Conservation (phyloP, 306 rosid species). For the Myrica gale region DNA sequence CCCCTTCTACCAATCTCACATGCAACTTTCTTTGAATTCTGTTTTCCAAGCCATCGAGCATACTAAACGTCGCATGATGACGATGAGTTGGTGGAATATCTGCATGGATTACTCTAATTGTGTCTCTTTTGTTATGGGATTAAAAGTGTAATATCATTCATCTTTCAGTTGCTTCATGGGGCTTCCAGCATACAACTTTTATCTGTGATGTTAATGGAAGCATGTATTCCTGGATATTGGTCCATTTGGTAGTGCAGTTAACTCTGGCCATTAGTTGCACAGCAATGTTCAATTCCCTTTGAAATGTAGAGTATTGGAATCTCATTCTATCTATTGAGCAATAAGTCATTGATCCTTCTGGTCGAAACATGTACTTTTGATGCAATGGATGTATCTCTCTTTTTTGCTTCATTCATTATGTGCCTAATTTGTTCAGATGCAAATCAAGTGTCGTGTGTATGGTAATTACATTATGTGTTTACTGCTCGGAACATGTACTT, state of each 20-base stretch:
- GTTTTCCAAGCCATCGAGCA: not conserved
- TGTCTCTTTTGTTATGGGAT: not conserved
- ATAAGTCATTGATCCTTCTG: not conserved
- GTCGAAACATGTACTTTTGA: not conserved
- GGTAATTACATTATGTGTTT: not conserved
- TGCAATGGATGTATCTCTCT: not conserved
- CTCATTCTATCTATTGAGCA: not conserved
- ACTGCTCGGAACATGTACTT: not conserved
- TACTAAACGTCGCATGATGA: not conserved
- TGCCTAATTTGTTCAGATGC: not conserved
- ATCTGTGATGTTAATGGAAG: not conserved
- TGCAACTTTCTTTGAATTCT: not conserved
- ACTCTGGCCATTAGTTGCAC: not conserved
- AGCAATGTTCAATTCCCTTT: not conserved
- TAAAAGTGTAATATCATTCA: not conserved
- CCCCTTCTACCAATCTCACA: not conserved
- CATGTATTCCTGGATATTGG: not conserved
- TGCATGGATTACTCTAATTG: not conserved
- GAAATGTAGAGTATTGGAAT: not conserved
- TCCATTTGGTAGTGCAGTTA: constrained; percentile 2
- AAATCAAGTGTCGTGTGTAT: not conserved
- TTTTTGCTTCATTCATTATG: not conserved
- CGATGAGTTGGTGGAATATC: not conserved
- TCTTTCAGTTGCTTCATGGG: not conserved
- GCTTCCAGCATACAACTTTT: not conserved